These are phyloP conservation scores for Cyanidioschyzon merolae DNA, from an alignment of 23 red algal species.

Conservation along the genomic window DNA sequence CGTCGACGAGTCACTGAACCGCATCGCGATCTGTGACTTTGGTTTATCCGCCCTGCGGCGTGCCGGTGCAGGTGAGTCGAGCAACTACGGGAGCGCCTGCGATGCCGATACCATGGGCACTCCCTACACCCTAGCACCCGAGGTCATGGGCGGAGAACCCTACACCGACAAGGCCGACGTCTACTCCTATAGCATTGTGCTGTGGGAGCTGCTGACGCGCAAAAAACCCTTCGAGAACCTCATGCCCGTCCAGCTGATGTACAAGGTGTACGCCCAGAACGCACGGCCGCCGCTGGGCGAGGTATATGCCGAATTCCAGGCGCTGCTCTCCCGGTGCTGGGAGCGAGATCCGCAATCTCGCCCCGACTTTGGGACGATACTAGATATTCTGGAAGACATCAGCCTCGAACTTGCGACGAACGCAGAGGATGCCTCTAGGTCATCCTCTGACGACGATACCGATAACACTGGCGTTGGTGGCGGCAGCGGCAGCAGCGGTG, in stretches of 20 bases:
- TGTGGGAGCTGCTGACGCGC: slow-evolving; percentile 76
- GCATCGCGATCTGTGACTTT: slow-evolving; percentile 93
- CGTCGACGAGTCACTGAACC: slow-evolving; percentile 55
- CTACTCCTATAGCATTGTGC: slow-evolving; percentile 90
- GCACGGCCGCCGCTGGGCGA: slow-evolving; percentile 49
- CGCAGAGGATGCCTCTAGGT: not conserved
- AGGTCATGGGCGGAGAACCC: slow-evolving; percentile 60
- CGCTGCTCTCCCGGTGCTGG: slow-evolving; percentile 75
- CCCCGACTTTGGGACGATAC: slow-evolving; percentile 73
- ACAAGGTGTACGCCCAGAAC: slow-evolving; percentile 56
- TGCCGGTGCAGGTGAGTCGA: slow-evolving; percentile 17
- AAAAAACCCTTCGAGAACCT: slow-evolving; percentile 65
- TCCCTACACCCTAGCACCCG: slow-evolving; percentile 92
- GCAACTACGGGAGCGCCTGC: not conserved
- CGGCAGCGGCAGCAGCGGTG: slow-evolving; percentile 26
- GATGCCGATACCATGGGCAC: slow-evolving; percentile 38
- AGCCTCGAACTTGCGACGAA: slow-evolving; percentile 27
- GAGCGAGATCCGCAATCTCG: slow-evolving; percentile 29
- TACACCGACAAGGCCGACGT: slow-evolving; percentile 77
- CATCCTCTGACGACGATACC: not conserved
- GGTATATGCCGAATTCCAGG: slow-evolving; percentile 32
- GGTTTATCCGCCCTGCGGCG: slow-evolving; percentile 45
- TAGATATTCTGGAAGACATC: slow-evolving; percentile 42
- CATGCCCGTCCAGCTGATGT: slow-evolving; percentile 92
- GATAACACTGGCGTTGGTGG: slow-evolving; percentile 15